phyloP scores from a whole-genome alignment of 495 filamentous ascomycete genomes.

The Glutinoglossum americanum region DNA sequence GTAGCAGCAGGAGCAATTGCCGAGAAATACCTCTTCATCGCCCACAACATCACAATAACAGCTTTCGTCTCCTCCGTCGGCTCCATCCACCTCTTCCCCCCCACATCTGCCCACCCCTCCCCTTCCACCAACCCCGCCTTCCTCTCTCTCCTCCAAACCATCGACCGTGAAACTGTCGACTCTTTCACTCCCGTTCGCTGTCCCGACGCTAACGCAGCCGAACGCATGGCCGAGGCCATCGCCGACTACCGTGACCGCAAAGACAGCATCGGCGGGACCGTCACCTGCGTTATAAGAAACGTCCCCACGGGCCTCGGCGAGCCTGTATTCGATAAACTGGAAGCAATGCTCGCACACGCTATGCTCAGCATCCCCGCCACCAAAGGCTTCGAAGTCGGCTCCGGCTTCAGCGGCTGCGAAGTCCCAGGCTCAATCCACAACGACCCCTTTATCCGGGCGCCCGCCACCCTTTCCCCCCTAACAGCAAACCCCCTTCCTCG shows the following conservation, averaged over 20 bases:
- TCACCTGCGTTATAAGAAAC: constrained; percentile 90
- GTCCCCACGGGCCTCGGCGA: constrained; percentile 76
- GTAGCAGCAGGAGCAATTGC: constrained; percentile 91
- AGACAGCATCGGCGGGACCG: constrained; percentile 90
- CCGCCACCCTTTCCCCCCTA: constrained; percentile 10
- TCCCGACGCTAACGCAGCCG: constrained; percentile 40
- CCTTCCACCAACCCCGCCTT: constrained; percentile 67
- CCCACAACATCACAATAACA: constrained; percentile 74
- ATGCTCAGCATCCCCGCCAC: constrained; percentile 96
- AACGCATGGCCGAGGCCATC: constrained; percentile 60
- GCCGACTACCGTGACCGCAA: constrained; percentile 56
- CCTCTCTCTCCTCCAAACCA: constrained; percentile 47
- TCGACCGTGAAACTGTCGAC: constrained; percentile 68
- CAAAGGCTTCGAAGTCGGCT: constrained; percentile 93
- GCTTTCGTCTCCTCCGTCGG: constrained; percentile 82
- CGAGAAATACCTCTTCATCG: constrained; percentile 71
- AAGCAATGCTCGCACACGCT: constrained; percentile 80
- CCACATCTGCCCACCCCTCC: constrained; percentile 49
- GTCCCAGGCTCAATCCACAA: constrained; percentile 85
- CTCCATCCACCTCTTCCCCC: constrained; percentile 60
- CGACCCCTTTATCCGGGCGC: constrained; percentile 59
- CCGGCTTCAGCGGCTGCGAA: constrained; percentile 74
- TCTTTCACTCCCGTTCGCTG: constrained; percentile 66
- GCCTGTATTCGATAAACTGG: constrained; percentile 90
- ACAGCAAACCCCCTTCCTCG: no score